Evolutionary conservation across 179 eudicot species (phyloP).

Genomic region (Spergularia azorica): DNA sequence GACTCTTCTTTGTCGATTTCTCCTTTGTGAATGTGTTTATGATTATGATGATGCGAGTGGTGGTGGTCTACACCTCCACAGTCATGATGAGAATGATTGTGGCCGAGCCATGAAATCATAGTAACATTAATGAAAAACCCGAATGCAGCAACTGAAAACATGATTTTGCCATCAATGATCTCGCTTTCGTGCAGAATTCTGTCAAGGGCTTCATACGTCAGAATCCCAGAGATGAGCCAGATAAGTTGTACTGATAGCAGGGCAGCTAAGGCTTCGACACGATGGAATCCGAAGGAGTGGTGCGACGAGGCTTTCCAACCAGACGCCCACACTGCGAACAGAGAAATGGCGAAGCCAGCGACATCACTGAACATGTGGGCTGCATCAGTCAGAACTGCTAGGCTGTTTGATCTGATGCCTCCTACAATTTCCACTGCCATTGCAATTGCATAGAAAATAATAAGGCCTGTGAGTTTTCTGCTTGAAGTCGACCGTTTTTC

Average conservation of each 20-base stretch:
- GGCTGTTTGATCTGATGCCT: slow-evolving; percentile 57
- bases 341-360: slow-evolving; percentile 42
- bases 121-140: slow-evolving; percentile 43
- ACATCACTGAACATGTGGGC: slow-evolving; percentile 46
- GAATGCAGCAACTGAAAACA: slow-evolving; percentile 52
- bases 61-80: slow-evolving; percentile 12
- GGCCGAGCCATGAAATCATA: slow-evolving; percentile 45
- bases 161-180: slow-evolving; percentile 44
- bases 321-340: slow-evolving; percentile 42
- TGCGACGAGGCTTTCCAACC: slow-evolving; percentile 45
- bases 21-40: slow-evolving; percentile 14
- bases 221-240: slow-evolving; percentile 46
- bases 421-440: slow-evolving; percentile 47
- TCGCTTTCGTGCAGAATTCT: slow-evolving; percentile 35
- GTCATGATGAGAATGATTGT: slow-evolving; percentile 31
- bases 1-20: slow-evolving; percentile 31
- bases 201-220: slow-evolving; percentile 45
- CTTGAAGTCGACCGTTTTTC: slow-evolving; percentile 37
- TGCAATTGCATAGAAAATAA: slow-evolving; percentile 36
- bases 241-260: slow-evolving; percentile 54
- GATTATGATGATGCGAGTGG: slow-evolving; percentile 27
- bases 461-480: slow-evolving; percentile 41
- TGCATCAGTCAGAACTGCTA: slow-evolving; percentile 50
- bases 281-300: slow-evolving; percentile 49
- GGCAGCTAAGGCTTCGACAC: slow-evolving; percentile 54